Conservation (phyloP, 129 eudicot genomes). For the Lactuca saligna region DNA sequence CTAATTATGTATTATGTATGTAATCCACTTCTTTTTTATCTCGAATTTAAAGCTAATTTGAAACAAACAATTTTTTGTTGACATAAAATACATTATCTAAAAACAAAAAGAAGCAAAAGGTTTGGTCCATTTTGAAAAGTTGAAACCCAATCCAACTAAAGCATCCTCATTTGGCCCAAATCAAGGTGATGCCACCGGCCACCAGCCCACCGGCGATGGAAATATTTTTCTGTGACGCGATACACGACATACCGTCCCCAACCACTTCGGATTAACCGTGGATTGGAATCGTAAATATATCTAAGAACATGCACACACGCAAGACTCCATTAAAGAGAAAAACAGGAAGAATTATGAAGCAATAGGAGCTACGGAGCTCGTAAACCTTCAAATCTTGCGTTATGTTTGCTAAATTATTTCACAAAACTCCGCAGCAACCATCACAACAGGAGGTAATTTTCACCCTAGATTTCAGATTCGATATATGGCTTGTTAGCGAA, state of each 20-base stretch:
- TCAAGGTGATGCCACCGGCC: not conserved
- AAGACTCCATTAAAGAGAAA: slow-evolving; percentile 21
- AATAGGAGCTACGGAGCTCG: slow-evolving; percentile 31
- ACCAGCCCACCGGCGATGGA: not conserved
- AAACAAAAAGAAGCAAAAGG: no score
- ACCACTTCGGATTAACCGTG: slow-evolving; percentile 15
- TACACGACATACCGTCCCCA: not conserved
- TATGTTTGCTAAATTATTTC: slow-evolving; percentile 60
- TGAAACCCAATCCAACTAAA: not conserved
- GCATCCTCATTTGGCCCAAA: not conserved
- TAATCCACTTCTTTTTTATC: no score
- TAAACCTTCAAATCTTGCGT: slow-evolving; percentile 16
- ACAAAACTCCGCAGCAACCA: slow-evolving; percentile 38
- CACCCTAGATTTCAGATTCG: slow-evolving; percentile 4
- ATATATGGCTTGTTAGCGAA: not conserved
- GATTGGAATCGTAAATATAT: not conserved
- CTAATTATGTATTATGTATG: no score
- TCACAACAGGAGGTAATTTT: slow-evolving; percentile 36
- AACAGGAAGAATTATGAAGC: slow-evolving; percentile 17
- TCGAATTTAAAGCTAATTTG: no score
- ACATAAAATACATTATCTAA: no score
- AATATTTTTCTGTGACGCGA: slow-evolving; percentile 7
- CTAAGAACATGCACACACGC: slow-evolving; percentile 16
- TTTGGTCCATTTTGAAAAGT: no score
- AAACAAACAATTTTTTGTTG: no score